Conservation (phyloP, 148 eudicot genomes). For the Limonium bicolor region DNA sequence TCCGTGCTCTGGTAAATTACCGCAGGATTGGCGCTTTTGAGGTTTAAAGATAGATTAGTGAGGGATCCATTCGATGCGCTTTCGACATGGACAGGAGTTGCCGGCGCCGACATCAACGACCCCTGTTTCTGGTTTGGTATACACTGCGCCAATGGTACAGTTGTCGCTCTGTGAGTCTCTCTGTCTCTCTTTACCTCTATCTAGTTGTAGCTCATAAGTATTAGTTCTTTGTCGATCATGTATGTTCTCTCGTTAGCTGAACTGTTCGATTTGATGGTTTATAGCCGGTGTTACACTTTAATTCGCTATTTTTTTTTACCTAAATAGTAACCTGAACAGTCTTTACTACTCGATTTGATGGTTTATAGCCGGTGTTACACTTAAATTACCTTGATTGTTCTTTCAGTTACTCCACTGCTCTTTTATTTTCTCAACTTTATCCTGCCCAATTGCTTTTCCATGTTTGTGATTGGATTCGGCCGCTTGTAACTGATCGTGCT, state of each 20-base stretch:
- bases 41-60: constrained; percentile 35
- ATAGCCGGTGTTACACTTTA: neutral
- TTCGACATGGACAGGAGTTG: constrained; percentile 29
- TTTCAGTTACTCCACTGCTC: neutral
- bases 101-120: constrained; percentile 8
- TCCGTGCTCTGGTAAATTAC: too few species aligned
- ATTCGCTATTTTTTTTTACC: neutral
- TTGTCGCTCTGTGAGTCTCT: constrained; percentile 33
- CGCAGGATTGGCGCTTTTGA: constrained; percentile 49
- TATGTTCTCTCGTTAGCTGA: neutral
- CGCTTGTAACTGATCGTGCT: neutral
- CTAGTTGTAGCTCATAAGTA: neutral
- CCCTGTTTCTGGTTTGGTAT: constrained; percentile 71
- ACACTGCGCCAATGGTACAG: constrained; percentile 36
- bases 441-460: neutral
- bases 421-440: neutral
- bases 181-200: neutral
- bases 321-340: neutral
- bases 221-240: neutral
- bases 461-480: neutral
- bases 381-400: neutral
- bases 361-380: neutral
- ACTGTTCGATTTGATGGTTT: neutral
- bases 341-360: neutral
- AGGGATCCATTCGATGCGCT: constrained; percentile 55